Evolutionary conservation across 139 green algal genomes (phyloP).

Genomic region (Microglena sp.): DNA sequence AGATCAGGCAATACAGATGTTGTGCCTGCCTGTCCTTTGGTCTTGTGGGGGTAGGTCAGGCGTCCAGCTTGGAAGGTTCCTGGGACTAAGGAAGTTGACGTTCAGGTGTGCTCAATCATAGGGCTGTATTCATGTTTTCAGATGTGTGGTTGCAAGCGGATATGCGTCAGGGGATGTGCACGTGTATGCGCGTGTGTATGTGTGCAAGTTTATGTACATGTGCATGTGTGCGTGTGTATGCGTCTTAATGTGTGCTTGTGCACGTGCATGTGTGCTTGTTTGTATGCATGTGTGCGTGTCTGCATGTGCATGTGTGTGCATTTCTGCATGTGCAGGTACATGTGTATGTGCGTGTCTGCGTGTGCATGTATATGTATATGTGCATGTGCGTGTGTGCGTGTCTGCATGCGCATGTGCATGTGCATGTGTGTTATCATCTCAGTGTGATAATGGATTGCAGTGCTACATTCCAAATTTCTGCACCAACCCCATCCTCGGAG

Average conservation of each 20-base stretch:
- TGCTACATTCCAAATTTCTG: no score
- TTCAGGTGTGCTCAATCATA: neutral
- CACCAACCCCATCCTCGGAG: no score
- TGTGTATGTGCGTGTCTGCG: neutral
- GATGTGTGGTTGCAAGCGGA: no score
- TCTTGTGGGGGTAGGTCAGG: no score
- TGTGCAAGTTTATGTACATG: neutral
- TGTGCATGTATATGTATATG: neutral
- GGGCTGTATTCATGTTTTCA: no score
- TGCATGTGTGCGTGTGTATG: constrained; percentile 1
- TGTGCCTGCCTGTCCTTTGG: no score
- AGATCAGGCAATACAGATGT: no score
- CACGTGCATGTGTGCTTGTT: no score
- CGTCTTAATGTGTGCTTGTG: neutral
- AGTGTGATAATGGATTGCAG: no score
- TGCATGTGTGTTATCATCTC: neutral
- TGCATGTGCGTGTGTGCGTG: neutral
- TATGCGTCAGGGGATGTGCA: no score
- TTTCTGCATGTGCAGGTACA: neutral
- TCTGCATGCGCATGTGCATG: neutral
- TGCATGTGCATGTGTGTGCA: neutral
- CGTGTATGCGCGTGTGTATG: no score
- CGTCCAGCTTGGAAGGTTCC: no score
- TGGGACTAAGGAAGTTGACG: constrained; percentile 3
- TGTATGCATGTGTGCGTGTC: neutral